Evolutionary conservation across 345 rosid genomes (phyloP), one percentile per base, ranked within the genome.

Genomic region (Corymbia maculata): DNA sequence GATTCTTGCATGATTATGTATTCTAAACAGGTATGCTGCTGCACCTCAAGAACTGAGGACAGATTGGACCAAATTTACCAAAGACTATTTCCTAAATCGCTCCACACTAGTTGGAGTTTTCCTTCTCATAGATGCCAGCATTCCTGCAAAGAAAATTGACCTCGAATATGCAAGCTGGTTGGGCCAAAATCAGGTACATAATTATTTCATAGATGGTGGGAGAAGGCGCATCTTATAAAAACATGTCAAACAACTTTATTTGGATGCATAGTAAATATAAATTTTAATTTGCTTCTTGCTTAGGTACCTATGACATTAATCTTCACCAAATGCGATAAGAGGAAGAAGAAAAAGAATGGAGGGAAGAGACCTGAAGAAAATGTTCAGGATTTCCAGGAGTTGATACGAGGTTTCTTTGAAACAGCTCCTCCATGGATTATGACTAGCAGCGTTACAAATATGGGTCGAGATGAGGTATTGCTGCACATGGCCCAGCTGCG

Each of bases 91-190:
- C 92, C 95, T 96, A 49, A 95, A 95, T 89, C 97, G 98, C 24
- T 93, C 98, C 88, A 94, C 98, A 2, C 89, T 96, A 88, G 98
- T 96, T 89, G 95, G 97, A 12, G 99, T 96, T 10, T 96, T 97
- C 93, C 95, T 97, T 88, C 98, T 97, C 52, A 91, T 96, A 86
- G 99, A 97, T 93, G 99, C 99, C 64, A 97, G 99, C 90, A 97
- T 97, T 90, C 97, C 99, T 86, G 94, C 94, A 7, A 97, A 97
- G 95, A 89, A 91, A 49, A 96, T 97, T 22, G 99, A 97, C 91
- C 98, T 97, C 24, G 99, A 96, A 26, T 97, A 96, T 91, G 99
- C 99, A 42, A 96, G 98, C 88, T 97, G 99, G 99, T 95, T 97
- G 89, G 98, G 99, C 85, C 94, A 96, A 92, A 97, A 97, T 91